phyloP scores from a whole-genome alignment of 805 yeast genomes.

The Brettanomyces sp. region DNA sequence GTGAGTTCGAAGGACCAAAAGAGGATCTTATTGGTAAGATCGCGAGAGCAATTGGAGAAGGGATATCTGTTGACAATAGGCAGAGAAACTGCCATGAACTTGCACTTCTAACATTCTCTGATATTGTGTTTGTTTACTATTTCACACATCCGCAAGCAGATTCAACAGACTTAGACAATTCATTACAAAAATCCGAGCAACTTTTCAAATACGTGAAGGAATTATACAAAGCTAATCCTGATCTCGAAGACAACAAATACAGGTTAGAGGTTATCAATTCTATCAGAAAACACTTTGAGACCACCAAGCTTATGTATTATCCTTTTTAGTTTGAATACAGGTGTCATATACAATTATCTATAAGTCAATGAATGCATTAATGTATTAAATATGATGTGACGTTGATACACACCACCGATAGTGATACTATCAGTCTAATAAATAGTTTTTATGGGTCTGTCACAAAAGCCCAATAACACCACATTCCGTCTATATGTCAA shows the following conservation, averaged over 20 bases:
- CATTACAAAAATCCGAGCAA: background rate
- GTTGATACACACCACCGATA: too few relatives aligned
- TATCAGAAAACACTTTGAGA: conserved; percentile 7
- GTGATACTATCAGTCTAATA: too few relatives aligned
- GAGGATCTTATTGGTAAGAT: background rate
- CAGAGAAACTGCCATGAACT: background rate
- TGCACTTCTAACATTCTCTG: conserved; percentile 7
- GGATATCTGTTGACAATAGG: background rate
- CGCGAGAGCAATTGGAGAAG: background rate
- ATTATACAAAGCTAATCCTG: background rate
- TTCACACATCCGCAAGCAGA: background rate
- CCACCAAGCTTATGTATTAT: conserved; percentile 8
- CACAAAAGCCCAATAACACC: too few relatives aligned
- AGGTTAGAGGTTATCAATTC: background rate
- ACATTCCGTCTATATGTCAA: too few relatives aligned
- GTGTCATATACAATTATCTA: too few relatives aligned
- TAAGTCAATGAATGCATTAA: too few relatives aligned
- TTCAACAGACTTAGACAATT: background rate
- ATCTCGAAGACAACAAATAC: conserved; percentile 3
- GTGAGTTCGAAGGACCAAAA: conserved; percentile 6
- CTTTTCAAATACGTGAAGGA: background rate
- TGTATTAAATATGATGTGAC: too few relatives aligned
- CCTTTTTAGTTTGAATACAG: conserved; percentile 4
- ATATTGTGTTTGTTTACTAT: conserved; percentile 3
- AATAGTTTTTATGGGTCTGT: too few relatives aligned